These are phyloP conservation scores for Aphanomyces euteiches DNA, from an alignment of 352 stramenopile species.

Conservation along the genomic window DNA sequence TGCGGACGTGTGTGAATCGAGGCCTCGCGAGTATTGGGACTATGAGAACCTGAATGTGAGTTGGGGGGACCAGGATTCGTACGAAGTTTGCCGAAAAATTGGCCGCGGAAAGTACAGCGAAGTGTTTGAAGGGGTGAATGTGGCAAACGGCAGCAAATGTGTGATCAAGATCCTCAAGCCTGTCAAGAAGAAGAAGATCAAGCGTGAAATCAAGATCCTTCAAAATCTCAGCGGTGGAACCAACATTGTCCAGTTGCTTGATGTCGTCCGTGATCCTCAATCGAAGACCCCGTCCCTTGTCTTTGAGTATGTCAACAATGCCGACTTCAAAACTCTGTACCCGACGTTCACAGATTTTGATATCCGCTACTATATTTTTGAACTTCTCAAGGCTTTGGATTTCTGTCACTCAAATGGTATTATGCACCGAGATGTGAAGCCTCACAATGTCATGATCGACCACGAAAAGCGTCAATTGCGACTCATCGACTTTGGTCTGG, in stretches of 20 bases:
- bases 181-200: conserved; percentile 99
- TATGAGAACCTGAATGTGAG: conserved; percentile 98
- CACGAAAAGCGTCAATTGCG: conserved; percentile 97
- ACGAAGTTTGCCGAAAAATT: conserved; percentile 99
- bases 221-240: conserved; percentile 98
- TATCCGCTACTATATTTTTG: conserved; percentile 99
- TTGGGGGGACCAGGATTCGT: conserved; percentile 98
- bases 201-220: conserved; percentile 99
- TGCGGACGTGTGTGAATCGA: conserved; percentile 93
- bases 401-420: conserved; percentile 99
- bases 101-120: conserved; percentile 99
- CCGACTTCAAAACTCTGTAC: conserved; percentile 99
- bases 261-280: conserved; percentile 97
- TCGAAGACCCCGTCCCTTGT: conserved; percentile 98
- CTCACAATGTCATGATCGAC: conserved; percentile 99
- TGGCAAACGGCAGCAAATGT: conserved; percentile 95
- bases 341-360: conserved; percentile 98
- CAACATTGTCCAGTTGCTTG: conserved; percentile 98
- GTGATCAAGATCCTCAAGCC: conserved; percentile 99
- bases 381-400: conserved; percentile 94
- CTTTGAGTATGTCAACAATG: conserved; percentile 99
- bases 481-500: conserved; percentile 99
- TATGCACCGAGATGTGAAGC: conserved; percentile 99
- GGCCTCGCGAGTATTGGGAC: conserved; percentile 98
- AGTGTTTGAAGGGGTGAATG: conserved; percentile 97